Conservation (phyloP, 495 filamentous ascomycete species). For the Gamarada debralockiae region DNA sequence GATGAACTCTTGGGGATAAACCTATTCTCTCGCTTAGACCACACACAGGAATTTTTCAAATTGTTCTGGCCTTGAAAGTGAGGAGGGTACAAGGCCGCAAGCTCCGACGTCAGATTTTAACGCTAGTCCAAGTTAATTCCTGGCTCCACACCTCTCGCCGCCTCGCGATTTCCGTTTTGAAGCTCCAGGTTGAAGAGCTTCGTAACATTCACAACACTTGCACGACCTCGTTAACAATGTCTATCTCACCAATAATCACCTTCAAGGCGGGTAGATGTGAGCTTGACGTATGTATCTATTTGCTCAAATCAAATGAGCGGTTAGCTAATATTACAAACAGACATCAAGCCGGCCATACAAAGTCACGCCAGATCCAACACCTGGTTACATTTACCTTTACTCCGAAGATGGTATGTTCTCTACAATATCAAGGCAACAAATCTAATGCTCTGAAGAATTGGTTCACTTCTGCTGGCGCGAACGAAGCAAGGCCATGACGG, state of each 20-base stretch:
- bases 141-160: no score
- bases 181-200: conserved; percentile 16
- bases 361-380: conserved; percentile 62
- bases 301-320: neutral
- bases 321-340: conserved; percentile 50
- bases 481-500: conserved; percentile 46
- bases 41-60: no score
- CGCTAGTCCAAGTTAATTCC: no score
- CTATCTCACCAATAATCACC: conserved; percentile 79
- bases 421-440: conserved; percentile 5
- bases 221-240: conserved; percentile 48
- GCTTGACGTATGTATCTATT: conserved; percentile 55
- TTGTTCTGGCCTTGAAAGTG: no score
- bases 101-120: no score
- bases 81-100: no score
- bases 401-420: conserved; percentile 70
- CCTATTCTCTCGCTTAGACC: no score
- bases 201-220: conserved; percentile 5
- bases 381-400: conserved; percentile 93
- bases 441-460: conserved; percentile 52
- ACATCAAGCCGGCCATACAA: conserved; percentile 56
- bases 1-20: conserved; percentile 7
- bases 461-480: conserved; percentile 95
- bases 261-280: conserved; percentile 97
- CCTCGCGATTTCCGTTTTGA: no score